A percentile compares a stretch with the other conserved stretches of the same genome.
phyloP scores from a whole-genome alignment of 805 yeast genomes.

The Zygosaccharomyces gambellarensis region DNA sequence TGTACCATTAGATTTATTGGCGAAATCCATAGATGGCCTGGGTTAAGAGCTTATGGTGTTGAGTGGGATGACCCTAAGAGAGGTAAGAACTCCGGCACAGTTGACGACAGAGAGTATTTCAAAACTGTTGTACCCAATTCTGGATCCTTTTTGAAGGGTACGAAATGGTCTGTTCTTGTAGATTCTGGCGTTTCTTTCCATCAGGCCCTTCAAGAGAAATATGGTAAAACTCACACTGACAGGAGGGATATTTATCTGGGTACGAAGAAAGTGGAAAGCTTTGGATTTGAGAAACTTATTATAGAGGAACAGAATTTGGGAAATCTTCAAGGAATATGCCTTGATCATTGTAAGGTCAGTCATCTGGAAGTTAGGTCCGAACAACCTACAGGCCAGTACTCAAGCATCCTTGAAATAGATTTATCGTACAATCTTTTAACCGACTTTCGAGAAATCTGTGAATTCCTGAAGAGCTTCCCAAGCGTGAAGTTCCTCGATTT shows the following conservation, averaged over 20 bases:
- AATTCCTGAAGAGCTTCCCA: slow-evolving; percentile 37
- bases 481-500: slow-evolving; percentile 42
- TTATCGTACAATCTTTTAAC: slow-evolving; percentile 55
- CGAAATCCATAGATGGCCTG: slow-evolving; percentile 56
- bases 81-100: slow-evolving; percentile 69
- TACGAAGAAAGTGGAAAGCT: slow-evolving; percentile 51
- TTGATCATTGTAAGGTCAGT: slow-evolving; percentile 42
- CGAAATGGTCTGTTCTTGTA: slow-evolving; percentile 27
- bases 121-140: slow-evolving; percentile 15
- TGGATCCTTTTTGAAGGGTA: slow-evolving; percentile 25
- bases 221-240: slow-evolving; percentile 37
- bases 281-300: slow-evolving; percentile 59
- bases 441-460: slow-evolving; percentile 38
- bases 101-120: slow-evolving; percentile 56
- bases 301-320: slow-evolving; percentile 44
- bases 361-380: neutral
- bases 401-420: slow-evolving; percentile 42
- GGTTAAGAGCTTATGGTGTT: slow-evolving; percentile 57
- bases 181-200: slow-evolving; percentile 37
- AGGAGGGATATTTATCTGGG: slow-evolving; percentile 45
- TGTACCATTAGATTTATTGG: slow-evolving; percentile 69
- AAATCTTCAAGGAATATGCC: slow-evolving; percentile 44
- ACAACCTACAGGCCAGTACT: slow-evolving; percentile 8
- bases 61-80: slow-evolving; percentile 76
- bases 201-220: slow-evolving; percentile 48